These are phyloP conservation scores for Cyathus striatus DNA, from an alignment of 768 basidiomycete genomes.

Conservation along the genomic window DNA sequence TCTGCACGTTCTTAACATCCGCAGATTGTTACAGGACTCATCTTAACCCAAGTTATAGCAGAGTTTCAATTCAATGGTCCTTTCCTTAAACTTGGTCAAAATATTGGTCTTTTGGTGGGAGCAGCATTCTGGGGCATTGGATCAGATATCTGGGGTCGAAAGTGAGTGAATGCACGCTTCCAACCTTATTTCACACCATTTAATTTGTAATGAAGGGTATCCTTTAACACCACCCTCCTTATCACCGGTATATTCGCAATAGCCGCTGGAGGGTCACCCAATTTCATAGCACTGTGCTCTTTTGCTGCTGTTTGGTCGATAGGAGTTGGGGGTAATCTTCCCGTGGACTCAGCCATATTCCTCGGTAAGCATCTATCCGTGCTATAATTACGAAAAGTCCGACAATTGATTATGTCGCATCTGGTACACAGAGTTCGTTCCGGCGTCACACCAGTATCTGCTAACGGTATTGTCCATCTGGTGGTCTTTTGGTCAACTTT, in stretches of 20 bases:
- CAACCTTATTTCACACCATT: not conserved
- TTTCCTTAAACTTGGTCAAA: conserved; percentile 64
- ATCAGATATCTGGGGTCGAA: conserved; percentile 69
- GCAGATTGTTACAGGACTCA: conserved; percentile 33
- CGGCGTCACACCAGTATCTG: conserved; percentile 69
- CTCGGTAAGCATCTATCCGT: conserved; percentile 45
- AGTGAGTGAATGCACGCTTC: conserved; percentile 24
- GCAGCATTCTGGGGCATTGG: conserved; percentile 66
- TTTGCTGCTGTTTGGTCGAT: conserved; percentile 55
- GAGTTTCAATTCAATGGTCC: conserved; percentile 63
- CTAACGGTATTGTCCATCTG: conserved; percentile 72
- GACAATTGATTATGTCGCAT: not conserved
- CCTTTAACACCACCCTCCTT: conserved; percentile 66
- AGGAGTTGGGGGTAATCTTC: conserved; percentile 64
- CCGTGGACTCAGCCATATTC: conserved; percentile 74
- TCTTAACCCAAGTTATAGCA: conserved; percentile 54
- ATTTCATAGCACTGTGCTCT: conserved; percentile 42
- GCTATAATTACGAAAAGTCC: not conserved
- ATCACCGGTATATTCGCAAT: conserved; percentile 63
- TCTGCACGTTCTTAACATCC: not conserved
- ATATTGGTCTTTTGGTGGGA: conserved; percentile 66
- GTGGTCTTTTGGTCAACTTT: conserved; percentile 76
- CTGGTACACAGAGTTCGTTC: conserved; percentile 54
- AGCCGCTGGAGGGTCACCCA: conserved; percentile 54
- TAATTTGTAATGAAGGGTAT: conserved; percentile 33